Percentiles rank a stretch among this genome's conserved stretches.
Evolutionary conservation across 2,329 filamentous ascomycete species (phyloP).

Genomic region (Metarhizium humberi): DNA sequence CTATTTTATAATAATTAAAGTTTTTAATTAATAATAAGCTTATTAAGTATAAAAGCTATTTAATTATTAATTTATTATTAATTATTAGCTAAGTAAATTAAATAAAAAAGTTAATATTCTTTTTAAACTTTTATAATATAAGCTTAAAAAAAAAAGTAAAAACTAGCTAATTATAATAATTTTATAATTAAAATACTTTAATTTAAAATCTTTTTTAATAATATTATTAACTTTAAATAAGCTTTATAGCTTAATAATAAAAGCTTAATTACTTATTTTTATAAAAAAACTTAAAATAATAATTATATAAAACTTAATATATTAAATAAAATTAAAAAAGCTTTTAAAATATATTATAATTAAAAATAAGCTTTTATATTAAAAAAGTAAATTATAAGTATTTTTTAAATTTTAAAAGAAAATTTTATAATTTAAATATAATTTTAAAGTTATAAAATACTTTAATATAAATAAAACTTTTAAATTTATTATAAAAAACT

Average conservation of each 20-base stretch:
- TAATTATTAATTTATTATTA: background rate
- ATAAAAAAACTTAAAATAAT: background rate
- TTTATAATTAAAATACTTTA: background rate
- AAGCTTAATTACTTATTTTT: background rate
- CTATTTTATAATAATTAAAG: background rate
- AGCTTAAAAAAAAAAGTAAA: background rate
- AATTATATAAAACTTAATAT: background rate
- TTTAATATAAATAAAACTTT: background rate
- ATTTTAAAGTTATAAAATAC: background rate
- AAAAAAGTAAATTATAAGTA: background rate
- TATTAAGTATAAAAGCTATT: background rate
- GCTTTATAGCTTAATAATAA: background rate
- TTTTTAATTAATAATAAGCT: background rate
- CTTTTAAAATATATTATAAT: background rate
- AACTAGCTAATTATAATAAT: background rate
- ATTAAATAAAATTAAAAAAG: background rate
- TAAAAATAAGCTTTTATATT: background rate
- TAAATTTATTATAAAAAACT: background rate
- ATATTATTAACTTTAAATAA: background rate
- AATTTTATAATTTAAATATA: background rate
- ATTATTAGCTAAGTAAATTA: background rate
- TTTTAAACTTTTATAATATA: background rate
- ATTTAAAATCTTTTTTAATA: fast-evolving
- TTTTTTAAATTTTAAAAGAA: background rate
- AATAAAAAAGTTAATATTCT: background rate